Evolutionary conservation across 2,329 filamentous ascomycete genomes (phyloP), one percentile per base, ranked within the genome.

Genomic region (Dactylonectria macrodidyma): DNA sequence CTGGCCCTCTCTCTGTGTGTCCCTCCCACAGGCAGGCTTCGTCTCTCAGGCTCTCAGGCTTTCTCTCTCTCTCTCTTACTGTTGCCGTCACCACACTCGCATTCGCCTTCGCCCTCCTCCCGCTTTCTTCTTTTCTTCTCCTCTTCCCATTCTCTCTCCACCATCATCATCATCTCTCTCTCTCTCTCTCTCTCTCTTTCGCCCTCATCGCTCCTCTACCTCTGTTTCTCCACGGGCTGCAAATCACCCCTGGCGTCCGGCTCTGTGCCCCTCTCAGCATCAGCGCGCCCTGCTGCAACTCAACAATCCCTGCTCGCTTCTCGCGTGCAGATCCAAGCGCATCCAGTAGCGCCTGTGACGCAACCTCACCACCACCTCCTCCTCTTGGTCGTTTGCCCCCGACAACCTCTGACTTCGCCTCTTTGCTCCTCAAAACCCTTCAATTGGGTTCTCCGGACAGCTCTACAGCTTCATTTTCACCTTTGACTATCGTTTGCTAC

Each of bases 271-370:
- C 30, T 51, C 26, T 30, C 26, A 30, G 4, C 26, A 30, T 30
- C 59, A 62, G 50, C 36, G 38, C 48, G 48, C 48, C 34, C 38
- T 58, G 30, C 50, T 71, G 71, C 66, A 38, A 22, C 38, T 52
- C 51, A 54, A 52, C 63, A 70, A 69, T 59, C 72, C 73, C 73
- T 72, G 69, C 64, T 72, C 71, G 58, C 56, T 61, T 58, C 73
- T 65, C 61, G 67, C 67, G 59, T 62, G 73, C 71, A 75, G 74
- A 76, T 76, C 74, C 55, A 65, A 62, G 74, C 69, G 62, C 66
- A 61, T 74, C 66, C 44, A 74, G 70, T 72, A 67, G 67, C 70
- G 68, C 73, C 69, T 64, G 72, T 76, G 74, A 76, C 75, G 74
- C 74, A 75, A 76, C 70, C 70, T 70, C 71, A 66, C 73, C 69